These are phyloP conservation scores for Beauveria caledonica DNA, from an alignment of 2,329 filamentous ascomycete species.

Conservation along the genomic window DNA sequence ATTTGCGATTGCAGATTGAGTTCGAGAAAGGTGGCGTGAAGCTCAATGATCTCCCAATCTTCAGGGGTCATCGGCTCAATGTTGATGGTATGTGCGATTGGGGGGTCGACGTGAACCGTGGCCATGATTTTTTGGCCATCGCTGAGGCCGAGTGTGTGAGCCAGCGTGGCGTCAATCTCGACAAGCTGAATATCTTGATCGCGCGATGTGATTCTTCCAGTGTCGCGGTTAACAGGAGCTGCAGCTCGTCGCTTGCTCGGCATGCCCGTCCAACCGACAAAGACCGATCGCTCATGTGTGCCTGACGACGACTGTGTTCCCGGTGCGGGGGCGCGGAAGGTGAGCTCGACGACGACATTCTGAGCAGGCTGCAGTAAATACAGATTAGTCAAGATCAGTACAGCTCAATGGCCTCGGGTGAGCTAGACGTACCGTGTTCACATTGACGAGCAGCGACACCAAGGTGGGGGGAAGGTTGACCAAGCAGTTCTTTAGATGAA, in stretches of 20 bases:
- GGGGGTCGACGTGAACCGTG: conserved; percentile 78
- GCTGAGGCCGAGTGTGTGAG: conserved; percentile 62
- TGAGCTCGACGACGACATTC: conserved; percentile 92
- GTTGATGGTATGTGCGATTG: conserved; percentile 85
- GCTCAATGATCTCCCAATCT: conserved; percentile 98
- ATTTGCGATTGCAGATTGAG: conserved; percentile 90
- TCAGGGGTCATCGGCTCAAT: conserved; percentile 93
- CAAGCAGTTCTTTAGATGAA: conserved; percentile 87
- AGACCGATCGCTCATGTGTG: conserved; percentile 60
- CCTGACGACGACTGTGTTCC: conserved; percentile 36
- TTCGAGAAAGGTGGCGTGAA: conserved; percentile 92
- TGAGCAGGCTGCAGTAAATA: conserved; percentile 62
- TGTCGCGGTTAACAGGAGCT: conserved; percentile 65
- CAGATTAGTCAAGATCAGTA: conserved; percentile 15
- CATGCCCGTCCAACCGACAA: conserved; percentile 96
- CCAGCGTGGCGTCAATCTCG: conserved; percentile 83
- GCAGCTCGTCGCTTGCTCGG: conserved; percentile 78
- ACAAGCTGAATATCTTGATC: conserved; percentile 72
- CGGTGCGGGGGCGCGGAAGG: conserved; percentile 50
- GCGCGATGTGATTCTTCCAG: conserved; percentile 47
- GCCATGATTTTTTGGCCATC: conserved; percentile 73
- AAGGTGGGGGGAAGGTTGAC: conserved; percentile 84
- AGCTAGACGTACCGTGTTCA: conserved; percentile 67
- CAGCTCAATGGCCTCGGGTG: not conserved
- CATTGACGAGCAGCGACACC: conserved; percentile 75